Evolutionary conservation across 1,284 basidiomycete genomes (phyloP), one percentile per base, ranked within the genome.

Genomic region (Schizophyllum amplum): DNA sequence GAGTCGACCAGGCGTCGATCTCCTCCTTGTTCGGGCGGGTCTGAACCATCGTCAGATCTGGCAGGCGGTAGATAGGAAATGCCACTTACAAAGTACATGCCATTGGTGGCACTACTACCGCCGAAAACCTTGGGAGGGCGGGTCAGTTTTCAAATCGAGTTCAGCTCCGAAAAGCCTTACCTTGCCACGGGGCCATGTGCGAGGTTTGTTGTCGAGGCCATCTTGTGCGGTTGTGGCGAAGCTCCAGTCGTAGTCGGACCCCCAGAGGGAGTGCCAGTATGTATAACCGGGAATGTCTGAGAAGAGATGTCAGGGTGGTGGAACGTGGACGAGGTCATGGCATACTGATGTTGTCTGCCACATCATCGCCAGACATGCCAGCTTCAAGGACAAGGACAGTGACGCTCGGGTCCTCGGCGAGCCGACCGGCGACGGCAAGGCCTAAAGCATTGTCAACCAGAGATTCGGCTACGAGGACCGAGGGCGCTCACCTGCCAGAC

Each of bases 231-330:
- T 72, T 3, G 85, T 87, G 21, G 66, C 68, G 68, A 82, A 88
- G 13, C 72, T 64, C 84, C 86, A 90, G 69, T 89, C 85, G 67
- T 84, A 82, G 1, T 72, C 65, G 2, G 78, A 72, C 33, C 72
- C 73, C 21, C 75, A 66, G n/a, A 82, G 71, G 17, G 78, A 78
- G 56, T 74, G 64, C 63, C 74, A 77, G 62, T 81, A 83, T 0
- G 78, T 59, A 25, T 25, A 24, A 46, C 22, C 51, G 24, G 24
- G 24, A 2, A 23, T 52, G 24, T 25, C 24, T 52, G 7, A 52
- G 22, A 15, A 22, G 48, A 13, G 51, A n/a, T 17, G 51, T 52
- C 21, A 52, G 25, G 17, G 15, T 21, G 13, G 20, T 13, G 11
- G 22, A 6, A 15, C 2, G 3, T 9, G 5, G 11, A 3, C 13